Conservation (phyloP, 371 early-diverging fungal species). For the Mucor racemosus region DNA sequence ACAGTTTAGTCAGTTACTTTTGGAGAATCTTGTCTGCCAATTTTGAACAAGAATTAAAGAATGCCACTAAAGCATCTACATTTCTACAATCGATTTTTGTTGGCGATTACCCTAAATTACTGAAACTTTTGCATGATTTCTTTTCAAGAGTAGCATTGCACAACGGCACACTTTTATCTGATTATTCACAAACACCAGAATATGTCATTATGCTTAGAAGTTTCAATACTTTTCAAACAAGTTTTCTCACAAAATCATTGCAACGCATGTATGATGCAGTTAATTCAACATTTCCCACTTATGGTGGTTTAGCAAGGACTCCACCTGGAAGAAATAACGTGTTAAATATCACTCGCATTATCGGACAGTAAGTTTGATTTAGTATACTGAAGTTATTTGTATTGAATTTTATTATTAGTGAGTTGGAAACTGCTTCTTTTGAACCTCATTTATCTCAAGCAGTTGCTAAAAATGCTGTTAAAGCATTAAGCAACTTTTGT, state of each 20-base stretch:
- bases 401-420: constrained; percentile 39
- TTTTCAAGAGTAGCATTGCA: constrained; percentile 73
- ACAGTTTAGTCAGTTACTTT: constrained; percentile 51
- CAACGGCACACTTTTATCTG: constrained; percentile 51
- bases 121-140: constrained; percentile 77
- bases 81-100: constrained; percentile 75
- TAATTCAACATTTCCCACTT: constrained; percentile 59
- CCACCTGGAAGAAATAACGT: constrained; percentile 57
- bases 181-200: constrained; percentile 71
- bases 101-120: constrained; percentile 75
- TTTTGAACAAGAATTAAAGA: constrained; percentile 55
- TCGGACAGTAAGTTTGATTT: constrained; percentile 52
- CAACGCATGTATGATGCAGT: constrained; percentile 68
- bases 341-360: constrained; percentile 53
- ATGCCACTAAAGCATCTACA: constrained; percentile 57
- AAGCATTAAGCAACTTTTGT: constrained; percentile 60
- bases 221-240: constrained; percentile 71
- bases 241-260: constrained; percentile 67
- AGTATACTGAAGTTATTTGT: background rate
- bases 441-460: constrained; percentile 56
- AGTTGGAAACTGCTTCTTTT: constrained; percentile 66
- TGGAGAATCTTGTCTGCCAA: constrained; percentile 51
- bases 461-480: constrained; percentile 59
- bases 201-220: constrained; percentile 69
- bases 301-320: constrained; percentile 34